phyloP scores from a whole-genome alignment of 2,329 filamentous ascomycete species.

The Sphaerulina musiva region DNA sequence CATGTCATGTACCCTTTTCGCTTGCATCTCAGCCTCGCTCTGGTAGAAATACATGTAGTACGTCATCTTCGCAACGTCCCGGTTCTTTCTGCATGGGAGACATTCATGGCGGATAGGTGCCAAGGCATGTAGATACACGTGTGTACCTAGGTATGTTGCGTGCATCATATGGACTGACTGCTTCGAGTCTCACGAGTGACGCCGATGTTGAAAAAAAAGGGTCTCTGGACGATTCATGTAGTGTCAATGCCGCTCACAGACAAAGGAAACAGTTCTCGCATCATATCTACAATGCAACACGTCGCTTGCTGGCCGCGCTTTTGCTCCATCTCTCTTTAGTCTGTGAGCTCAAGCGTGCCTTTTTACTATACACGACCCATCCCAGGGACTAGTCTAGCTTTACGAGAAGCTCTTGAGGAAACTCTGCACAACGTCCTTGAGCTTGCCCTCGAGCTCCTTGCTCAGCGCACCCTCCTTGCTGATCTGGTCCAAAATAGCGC shows the following conservation, averaged over 20 bases:
- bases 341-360: slow-evolving; percentile 24
- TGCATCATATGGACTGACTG: no score
- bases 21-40: no score
- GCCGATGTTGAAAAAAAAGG: not conserved
- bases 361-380: slow-evolving; percentile 32
- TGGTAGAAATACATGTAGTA: no score
- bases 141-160: no score
- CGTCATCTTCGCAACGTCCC: no score
- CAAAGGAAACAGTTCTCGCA: slow-evolving; percentile 26
- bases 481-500: slow-evolving; percentile 74
- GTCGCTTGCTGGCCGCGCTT: slow-evolving; percentile 14
- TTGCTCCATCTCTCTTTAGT: slow-evolving; percentile 15
- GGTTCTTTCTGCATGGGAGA: no score
- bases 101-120: no score
- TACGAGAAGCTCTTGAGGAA: slow-evolving; percentile 92
- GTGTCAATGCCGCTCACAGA: slow-evolving; percentile 2
- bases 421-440: slow-evolving; percentile 66
- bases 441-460: slow-evolving; percentile 83
- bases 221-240: not conserved
- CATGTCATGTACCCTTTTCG: no score
- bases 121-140: no score
- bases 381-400: slow-evolving; percentile 18
- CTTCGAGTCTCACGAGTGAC: not conserved
- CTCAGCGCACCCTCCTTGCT: slow-evolving; percentile 93
- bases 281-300: slow-evolving; percentile 28